Evolutionary conservation across 2,329 filamentous ascomycete species (phyloP).

Genomic region (Ceratocystis papillata): DNA sequence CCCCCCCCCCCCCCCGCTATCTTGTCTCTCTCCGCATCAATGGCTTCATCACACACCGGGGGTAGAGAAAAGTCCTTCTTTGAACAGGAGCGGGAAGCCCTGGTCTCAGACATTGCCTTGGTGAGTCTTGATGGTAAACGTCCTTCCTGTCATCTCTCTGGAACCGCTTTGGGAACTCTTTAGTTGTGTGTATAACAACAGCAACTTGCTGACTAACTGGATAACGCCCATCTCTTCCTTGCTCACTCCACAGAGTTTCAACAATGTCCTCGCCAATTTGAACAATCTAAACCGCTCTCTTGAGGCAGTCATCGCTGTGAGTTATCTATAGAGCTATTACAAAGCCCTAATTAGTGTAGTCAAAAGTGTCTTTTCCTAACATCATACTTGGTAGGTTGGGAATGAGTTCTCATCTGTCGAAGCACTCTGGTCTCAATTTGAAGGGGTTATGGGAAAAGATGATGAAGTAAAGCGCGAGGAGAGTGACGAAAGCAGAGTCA

Average conservation of each 20-base stretch:
- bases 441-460: constrained; percentile 82
- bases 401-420: constrained; percentile 98
- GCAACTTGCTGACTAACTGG: neutral
- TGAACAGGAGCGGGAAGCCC: constrained; percentile 61
- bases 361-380: neutral
- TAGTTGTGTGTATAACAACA: neutral
- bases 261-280: constrained; percentile 87
- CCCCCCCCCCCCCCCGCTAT: neutral
- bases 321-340: constrained; percentile 28
- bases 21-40: neutral
- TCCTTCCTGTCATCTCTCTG: neutral
- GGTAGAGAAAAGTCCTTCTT: constrained; percentile 51
- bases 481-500: constrained; percentile 23
- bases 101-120: constrained; percentile 62
- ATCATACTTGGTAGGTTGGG: constrained; percentile 51
- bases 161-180: neutral
- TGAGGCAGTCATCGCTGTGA: constrained; percentile 78
- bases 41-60: constrained; percentile 15
- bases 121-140: constrained; percentile 35
- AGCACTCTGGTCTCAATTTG: constrained; percentile 92
- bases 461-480: constrained; percentile 24
- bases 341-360: neutral
- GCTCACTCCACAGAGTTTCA: constrained; percentile 49
- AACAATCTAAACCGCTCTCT: constrained; percentile 89
- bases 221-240: neutral